Conservation (phyloP, 1,139 yeast genomes). For the Kluyveromyces sp. region DNA sequence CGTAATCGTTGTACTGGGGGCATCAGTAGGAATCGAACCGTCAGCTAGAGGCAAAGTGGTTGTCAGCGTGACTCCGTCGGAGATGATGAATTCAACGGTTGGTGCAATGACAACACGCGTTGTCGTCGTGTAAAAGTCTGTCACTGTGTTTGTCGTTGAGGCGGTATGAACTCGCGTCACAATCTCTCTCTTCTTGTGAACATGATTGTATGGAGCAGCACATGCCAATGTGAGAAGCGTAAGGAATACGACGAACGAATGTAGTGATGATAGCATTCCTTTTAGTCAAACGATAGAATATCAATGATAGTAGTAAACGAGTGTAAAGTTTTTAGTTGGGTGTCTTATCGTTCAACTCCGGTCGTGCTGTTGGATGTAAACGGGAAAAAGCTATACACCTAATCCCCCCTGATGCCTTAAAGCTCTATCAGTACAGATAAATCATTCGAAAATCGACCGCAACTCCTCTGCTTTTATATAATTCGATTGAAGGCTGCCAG, state of each 20-base stretch:
- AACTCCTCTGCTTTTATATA: neutral
- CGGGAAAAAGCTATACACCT: no score
- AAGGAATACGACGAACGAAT: slow-evolving; percentile 6
- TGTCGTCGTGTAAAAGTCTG: slow-evolving; percentile 49
- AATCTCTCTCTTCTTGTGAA: slow-evolving; percentile 34
- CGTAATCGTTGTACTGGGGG: slow-evolving; percentile 31
- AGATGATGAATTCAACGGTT: slow-evolving; percentile 59
- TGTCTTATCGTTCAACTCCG: neutral
- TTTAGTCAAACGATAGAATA: neutral
- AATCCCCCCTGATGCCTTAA: no score
- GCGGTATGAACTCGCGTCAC: slow-evolving; percentile 62
- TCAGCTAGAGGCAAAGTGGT: slow-evolving; percentile 40
- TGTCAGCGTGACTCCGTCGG: slow-evolving; percentile 57
- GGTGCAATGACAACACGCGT: slow-evolving; percentile 58
- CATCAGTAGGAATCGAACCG: slow-evolving; percentile 30
- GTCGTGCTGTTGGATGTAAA: no score
- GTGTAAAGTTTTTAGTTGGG: neutral
- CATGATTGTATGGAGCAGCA: slow-evolving; percentile 15
- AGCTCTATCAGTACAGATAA: no score
- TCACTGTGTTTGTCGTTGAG: slow-evolving; percentile 44
- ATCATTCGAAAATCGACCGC: neutral
- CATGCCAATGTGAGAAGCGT: slow-evolving; percentile 7
- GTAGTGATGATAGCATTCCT: neutral
- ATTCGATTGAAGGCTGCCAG: neutral
- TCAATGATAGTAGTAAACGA: neutral